Evolutionary conservation across 2,329 filamentous ascomycete genomes (phyloP), one percentile per base, ranked within the genome.

Genomic region (Juglanconis sp.): DNA sequence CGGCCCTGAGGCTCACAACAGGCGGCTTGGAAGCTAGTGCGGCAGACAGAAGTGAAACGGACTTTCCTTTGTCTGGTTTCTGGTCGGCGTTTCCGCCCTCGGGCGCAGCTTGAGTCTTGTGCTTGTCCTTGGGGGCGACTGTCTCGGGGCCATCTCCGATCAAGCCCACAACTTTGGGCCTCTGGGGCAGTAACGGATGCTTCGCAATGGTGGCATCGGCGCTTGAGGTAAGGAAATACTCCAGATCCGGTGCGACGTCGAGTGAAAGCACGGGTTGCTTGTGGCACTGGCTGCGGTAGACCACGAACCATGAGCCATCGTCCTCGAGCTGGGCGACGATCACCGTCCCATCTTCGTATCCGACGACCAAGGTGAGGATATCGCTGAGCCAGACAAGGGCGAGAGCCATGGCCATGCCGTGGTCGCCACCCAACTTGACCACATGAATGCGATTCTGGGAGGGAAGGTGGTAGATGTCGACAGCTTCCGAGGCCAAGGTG

Each of bases 331-430:
- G 76, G 65, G 88, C 86, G 1, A 92, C 84, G 57, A 87, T 85
- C 1, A 86, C 86, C 56, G 88, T 82, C 1, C 95, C 95, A 68
- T 91, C 92, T 74, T 99, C 95, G 72, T 95, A 97, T 10, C 89
- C 94, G 2, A 88, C 87, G 9, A 90, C 75, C 6, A 96, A 78
- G 5, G 86, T 83, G 1, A 94, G 75, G 17, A 73, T 71, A 13
- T 71, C 74, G 40, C 76, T 65, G 4, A 78, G 73, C 62, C 82
- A 76, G 60, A 89, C 80, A 3, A 94, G 73, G 8, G 81, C 76
- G 17, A 97, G 75, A 5, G 90, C 87, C 95, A 98, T 98, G 44
- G 92, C 86, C 93, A 98, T 98, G 58, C 91, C 91, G 69, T 82
- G 80, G 66, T 82, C 81, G 49, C 74, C 74, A 31, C 74, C 73